Conservation (phyloP, 1,284 basidiomycete species). For the Phaffia rhodozyma region DNA sequence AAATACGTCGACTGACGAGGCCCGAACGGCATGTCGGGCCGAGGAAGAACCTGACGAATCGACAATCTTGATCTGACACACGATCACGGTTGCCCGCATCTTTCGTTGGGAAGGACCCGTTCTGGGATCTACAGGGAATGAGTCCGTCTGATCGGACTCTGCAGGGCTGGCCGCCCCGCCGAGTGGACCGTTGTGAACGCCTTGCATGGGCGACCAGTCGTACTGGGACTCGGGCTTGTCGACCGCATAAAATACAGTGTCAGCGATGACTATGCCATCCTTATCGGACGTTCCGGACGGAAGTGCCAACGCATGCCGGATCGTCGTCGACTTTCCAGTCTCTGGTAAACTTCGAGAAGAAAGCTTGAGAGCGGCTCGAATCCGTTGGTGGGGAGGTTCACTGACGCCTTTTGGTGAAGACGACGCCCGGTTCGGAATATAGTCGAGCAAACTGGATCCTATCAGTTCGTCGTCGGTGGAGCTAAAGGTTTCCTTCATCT, state of each 20-base stretch:
- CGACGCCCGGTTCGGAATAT: slow-evolving; percentile 5
- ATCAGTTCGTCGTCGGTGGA: slow-evolving; percentile 2
- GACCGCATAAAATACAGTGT: slow-evolving; percentile 28
- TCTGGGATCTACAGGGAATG: slow-evolving; percentile 14
- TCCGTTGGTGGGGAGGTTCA: slow-evolving; percentile 10
- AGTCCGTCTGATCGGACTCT: slow-evolving; percentile 17
- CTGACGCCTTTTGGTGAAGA: background rate
- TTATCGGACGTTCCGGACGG: slow-evolving; percentile 19
- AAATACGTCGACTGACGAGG: slow-evolving; percentile 46
- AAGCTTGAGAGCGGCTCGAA: slow-evolving; percentile 5
- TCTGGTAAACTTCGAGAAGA: slow-evolving; percentile 8
- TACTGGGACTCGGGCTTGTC: slow-evolving; percentile 4
- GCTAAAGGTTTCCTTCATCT: slow-evolving; percentile 24
- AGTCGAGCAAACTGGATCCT: slow-evolving; percentile 11
- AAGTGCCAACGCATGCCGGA: slow-evolving; percentile 2
- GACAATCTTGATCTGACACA: slow-evolving; percentile 27
- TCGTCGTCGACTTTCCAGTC: slow-evolving; percentile 1
- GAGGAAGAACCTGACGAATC: background rate
- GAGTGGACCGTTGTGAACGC: slow-evolving; percentile 3
- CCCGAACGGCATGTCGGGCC: slow-evolving; percentile 29
- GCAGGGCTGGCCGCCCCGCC: slow-evolving; percentile 13
- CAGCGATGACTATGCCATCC: slow-evolving; percentile 25
- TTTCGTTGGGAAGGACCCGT: slow-evolving; percentile 9
- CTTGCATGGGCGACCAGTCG: background rate
- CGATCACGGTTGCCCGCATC: slow-evolving; percentile 22